Percentiles rank a stretch among this genome's conserved stretches.
Conservation (phyloP, 306 rosid genomes). For the Alnus rubra region DNA sequence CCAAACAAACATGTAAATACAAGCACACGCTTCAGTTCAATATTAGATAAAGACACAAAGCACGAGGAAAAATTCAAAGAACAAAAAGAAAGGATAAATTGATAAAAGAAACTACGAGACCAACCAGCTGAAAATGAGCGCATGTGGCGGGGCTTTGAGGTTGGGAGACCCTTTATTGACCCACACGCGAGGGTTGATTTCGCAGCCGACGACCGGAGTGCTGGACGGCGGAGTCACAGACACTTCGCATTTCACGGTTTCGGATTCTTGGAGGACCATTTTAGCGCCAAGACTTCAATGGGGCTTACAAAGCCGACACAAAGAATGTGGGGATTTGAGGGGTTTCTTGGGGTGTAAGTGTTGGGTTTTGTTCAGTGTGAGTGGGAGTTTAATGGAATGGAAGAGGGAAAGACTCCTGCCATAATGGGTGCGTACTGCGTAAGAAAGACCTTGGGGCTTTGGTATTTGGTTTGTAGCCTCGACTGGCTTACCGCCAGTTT, state of each 20-base stretch:
- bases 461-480: too few relatives aligned
- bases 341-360: too few relatives aligned
- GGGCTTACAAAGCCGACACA: neutral
- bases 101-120: neutral
- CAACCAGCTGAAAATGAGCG: constrained; percentile 26
- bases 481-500: too few relatives aligned
- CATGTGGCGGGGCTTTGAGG: neutral
- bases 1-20: neutral
- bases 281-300: neutral
- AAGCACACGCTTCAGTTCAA: neutral
- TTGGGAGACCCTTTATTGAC: neutral
- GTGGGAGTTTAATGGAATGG: too few relatives aligned
- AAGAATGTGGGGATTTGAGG: neutral
- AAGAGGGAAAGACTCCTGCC: too few relatives aligned
- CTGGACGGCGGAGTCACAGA: neutral
- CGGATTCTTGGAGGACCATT: constrained; percentile 15
- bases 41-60: neutral
- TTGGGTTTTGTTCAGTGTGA: too few relatives aligned
- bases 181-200: neutral
- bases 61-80: neutral
- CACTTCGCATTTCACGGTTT: neutral
- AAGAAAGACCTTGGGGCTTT: too few relatives aligned
- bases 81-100: neutral
- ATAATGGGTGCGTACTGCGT: too few relatives aligned
- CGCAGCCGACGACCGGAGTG: constrained; percentile 25